Percentiles rank a stretch among this genome's conserved stretches.
Conservation (phyloP, 2,329 filamentous ascomycete genomes). For the Byssothecium circinans region DNA sequence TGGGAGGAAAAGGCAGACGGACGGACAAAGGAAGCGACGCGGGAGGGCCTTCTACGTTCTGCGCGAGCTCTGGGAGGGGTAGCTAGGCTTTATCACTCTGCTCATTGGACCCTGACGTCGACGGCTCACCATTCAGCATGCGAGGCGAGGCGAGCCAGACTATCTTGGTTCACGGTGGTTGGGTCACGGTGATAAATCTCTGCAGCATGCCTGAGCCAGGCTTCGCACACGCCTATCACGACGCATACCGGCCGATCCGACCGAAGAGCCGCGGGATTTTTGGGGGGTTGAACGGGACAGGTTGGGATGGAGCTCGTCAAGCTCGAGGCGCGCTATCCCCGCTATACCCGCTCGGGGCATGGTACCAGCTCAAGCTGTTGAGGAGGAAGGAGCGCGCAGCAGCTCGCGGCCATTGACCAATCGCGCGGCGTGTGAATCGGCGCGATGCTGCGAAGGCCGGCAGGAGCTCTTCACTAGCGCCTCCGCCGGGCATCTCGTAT, state of each 20-base stretch:
- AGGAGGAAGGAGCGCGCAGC: too few relatives aligned
- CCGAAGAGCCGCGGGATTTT: conserved; percentile 14
- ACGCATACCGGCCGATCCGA: conserved; percentile 11
- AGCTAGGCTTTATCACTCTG: conserved; percentile 13
- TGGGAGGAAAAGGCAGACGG: background rate
- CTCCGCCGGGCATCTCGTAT: too few relatives aligned
- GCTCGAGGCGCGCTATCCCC: too few relatives aligned
- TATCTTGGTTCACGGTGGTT: too few relatives aligned
- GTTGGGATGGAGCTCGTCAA: background rate
- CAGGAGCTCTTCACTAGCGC: too few relatives aligned
- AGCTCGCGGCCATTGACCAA: background rate
- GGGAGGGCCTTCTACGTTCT: conserved; percentile 1
- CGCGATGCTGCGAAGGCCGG: background rate
- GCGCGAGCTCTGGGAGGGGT: conserved; percentile 5
- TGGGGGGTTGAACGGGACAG: background rate
- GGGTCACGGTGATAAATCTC: conserved; percentile 5
- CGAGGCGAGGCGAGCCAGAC: too few relatives aligned
- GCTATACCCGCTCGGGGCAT: background rate
- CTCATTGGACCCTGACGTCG: conserved; percentile 13
- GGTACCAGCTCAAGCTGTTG: background rate
- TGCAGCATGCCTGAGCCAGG: background rate
- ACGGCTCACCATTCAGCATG: conserved; percentile 1
- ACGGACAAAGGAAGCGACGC: conserved; percentile 8
- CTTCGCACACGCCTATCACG: conserved; percentile 5
- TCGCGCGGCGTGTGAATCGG: background rate